These are phyloP conservation scores for Colletotrichum sp. DNA, from an alignment of 2,329 filamentous ascomycete genomes.

Conservation along the genomic window DNA sequence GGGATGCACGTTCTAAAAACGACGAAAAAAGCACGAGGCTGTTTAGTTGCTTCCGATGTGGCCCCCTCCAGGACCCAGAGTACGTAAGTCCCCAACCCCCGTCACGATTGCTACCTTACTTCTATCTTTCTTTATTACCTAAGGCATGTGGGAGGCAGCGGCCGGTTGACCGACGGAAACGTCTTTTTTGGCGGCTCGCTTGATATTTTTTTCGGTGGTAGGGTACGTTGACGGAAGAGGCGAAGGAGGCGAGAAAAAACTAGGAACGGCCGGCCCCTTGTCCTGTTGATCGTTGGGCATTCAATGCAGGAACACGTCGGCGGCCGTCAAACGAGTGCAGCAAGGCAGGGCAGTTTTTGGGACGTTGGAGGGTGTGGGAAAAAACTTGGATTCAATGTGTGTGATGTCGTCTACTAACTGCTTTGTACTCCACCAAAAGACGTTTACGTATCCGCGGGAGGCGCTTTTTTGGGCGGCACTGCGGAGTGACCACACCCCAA, in stretches of 20 bases:
- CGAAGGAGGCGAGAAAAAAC: background rate
- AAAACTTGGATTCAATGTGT: background rate
- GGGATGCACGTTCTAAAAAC: background rate
- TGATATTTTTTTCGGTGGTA: background rate
- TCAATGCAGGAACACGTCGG: background rate
- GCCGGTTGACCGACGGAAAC: background rate
- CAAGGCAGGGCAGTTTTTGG: background rate
- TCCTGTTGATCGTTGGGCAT: background rate
- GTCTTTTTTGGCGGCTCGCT: background rate
- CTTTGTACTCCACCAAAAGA: background rate
- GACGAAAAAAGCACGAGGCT: background rate
- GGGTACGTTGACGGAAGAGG: background rate
- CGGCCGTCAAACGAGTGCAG: background rate
- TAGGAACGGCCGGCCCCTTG: background rate
- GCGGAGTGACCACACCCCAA: background rate
- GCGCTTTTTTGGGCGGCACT: background rate
- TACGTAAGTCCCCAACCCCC: background rate
- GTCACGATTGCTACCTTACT: background rate
- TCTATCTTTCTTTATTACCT: background rate
- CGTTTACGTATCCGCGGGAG: background rate
- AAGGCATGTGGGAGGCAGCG: background rate
- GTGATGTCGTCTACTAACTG: background rate
- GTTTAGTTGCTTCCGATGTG: background rate
- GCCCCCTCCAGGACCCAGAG: background rate
- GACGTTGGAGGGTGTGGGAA: background rate